Evolutionary conservation across 2,329 filamentous ascomycete species (phyloP).

Genomic region (Hypoxylon sp.): DNA sequence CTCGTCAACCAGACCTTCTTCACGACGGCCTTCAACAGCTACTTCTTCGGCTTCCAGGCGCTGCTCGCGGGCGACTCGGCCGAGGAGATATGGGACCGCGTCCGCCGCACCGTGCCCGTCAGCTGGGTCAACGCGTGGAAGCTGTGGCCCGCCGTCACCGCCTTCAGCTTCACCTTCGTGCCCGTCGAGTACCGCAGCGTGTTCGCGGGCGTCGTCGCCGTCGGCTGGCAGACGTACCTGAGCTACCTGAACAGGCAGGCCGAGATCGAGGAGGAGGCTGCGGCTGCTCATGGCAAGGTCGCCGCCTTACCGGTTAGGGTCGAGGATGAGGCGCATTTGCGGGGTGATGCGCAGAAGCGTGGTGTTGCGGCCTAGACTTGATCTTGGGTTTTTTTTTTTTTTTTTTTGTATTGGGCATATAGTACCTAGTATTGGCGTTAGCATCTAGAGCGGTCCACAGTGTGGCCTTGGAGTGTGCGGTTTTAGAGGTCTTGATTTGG

Average conservation of each 20-base stretch:
- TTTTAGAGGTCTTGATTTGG: too few species aligned
- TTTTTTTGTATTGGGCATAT: not conserved
- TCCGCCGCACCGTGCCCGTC: conserved; percentile 79
- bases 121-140: conserved; percentile 85
- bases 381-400: not conserved
- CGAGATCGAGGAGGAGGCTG: conserved; percentile 64
- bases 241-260: conserved; percentile 81
- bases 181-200: conserved; percentile 82
- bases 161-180: conserved; percentile 87
- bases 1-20: conserved; percentile 82
- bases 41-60: conserved; percentile 85
- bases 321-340: conserved; percentile 6
- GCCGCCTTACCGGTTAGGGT: conserved; percentile 7
- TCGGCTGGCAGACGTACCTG: conserved; percentile 94
- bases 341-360: conserved; percentile 12
- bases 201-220: conserved; percentile 81
- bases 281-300: not conserved
- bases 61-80: conserved; percentile 75
- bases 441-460: conserved; percentile 2
- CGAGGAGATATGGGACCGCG: conserved; percentile 76
- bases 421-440: not conserved
- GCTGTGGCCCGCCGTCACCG: conserved; percentile 88
- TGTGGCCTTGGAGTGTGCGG: conserved; percentile 10
- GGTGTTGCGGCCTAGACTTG: conserved; percentile 21
- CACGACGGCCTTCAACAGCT: conserved; percentile 84